Conservation (phyloP, 352 stramenopile species). For the Pythium sukuiense region DNA sequence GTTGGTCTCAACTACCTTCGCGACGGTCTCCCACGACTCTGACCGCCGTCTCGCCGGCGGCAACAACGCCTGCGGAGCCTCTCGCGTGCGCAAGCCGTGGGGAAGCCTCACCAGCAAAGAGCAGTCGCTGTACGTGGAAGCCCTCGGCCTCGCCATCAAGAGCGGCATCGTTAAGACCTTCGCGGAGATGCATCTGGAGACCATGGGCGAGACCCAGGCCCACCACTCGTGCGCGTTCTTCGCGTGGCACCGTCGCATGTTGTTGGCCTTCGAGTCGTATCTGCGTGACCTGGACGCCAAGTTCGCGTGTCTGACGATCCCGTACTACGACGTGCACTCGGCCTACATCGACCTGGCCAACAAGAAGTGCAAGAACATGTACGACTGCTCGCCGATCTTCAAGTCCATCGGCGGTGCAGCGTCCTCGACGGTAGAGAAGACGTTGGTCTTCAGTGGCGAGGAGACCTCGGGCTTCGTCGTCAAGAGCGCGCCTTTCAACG, state of each 20-base stretch:
- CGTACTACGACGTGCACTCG: conserved; percentile 80
- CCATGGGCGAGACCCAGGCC: conserved; percentile 46
- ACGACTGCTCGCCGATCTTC: conserved; percentile 66
- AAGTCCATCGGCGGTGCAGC: conserved; percentile 39
- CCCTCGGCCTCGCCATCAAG: conserved; percentile 38
- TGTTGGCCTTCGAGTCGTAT: conserved; percentile 68
- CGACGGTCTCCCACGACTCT: neutral
- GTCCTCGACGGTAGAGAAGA: conserved; percentile 16
- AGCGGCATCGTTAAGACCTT: conserved; percentile 51
- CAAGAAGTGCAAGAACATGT: conserved; percentile 55
- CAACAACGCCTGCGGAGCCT: conserved; percentile 40
- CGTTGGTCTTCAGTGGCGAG: conserved; percentile 32
- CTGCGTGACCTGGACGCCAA: conserved; percentile 53
- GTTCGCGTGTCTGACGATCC: conserved; percentile 67
- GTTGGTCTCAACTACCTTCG: conserved; percentile 2
- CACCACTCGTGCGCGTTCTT: conserved; percentile 63
- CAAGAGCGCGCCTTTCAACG: conserved; percentile 34
- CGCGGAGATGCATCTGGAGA: conserved; percentile 46
- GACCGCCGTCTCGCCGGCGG: conserved; percentile 44
- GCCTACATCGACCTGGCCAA: conserved; percentile 51
- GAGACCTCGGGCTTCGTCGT: conserved; percentile 36
- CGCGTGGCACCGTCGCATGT: conserved; percentile 60
- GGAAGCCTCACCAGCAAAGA: conserved; percentile 38
- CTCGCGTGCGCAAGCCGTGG: conserved; percentile 61
- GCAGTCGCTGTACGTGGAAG: conserved; percentile 61